Evolutionary conservation across 345 rosid species (phyloP), one percentile per base, ranked within the genome.

Genomic region (Cardamine occulta): DNA sequence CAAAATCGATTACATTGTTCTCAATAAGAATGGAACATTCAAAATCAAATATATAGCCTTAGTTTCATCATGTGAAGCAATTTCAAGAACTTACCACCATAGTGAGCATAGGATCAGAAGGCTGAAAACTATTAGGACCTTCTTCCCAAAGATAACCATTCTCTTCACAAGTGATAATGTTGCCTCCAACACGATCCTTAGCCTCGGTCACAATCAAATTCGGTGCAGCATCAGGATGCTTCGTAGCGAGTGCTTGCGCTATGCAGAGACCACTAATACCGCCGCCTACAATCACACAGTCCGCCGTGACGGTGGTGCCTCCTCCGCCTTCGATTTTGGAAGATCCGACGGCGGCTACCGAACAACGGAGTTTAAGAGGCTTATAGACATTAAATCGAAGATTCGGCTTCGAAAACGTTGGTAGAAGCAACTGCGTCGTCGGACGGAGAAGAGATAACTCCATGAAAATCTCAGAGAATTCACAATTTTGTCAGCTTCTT

Each of bases 71-170:
- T 47, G 21, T 31, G 55, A 47, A 65, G 15, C 61, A 53, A 17
- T 14, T 12, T 49, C 53, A 55, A 18, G 32, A 39, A 70, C 85
- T 5, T 83, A 91, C 97, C 93, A 77, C 97, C 93, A 88, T 86
- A 37, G 90, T 88, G 65, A 94, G 96, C 82, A 94, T 88, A 15
- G 98, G 85, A 88, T 94, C 96, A 44, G 97, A 90, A 18, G 97
- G 98, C 78, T 94, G 97, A 79, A 88, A 94, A 58, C 98, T 94
- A 75, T 94, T 94, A 17, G 98, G 97, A 9, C 95, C 96, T 82
- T 91, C 97, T 80, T 94, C 97, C 97, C 98, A 91, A 0, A 94
- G 83, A 82, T 84, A 91, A 8, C 97, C 98, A 68, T 88, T 92
- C 68, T 83, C 82, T 84, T 94, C 95, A 40, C 93, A 74, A 64